Conservation (phyloP, 768 basidiomycete species). For the Termitomyces heimii region DNA sequence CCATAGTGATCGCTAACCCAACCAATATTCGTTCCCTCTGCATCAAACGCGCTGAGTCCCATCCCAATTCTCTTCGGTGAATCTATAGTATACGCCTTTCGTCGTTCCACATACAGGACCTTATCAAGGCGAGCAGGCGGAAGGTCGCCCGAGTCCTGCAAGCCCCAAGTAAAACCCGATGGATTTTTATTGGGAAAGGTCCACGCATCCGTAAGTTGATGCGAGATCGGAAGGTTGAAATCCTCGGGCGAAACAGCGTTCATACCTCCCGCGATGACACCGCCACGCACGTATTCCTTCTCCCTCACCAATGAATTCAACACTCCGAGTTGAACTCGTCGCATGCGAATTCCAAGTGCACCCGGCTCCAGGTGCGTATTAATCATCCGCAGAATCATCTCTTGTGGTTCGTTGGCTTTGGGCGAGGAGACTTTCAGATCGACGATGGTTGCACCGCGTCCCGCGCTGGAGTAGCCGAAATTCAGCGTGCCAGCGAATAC, state of each 20-base stretch:
- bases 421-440: constrained; percentile 44
- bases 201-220: constrained; percentile 60
- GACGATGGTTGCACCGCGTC: constrained; percentile 51
- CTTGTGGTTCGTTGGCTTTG: constrained; percentile 23
- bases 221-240: constrained; percentile 28
- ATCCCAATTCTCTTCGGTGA: constrained; percentile 52
- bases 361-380: constrained; percentile 77
- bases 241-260: constrained; percentile 54
- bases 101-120: constrained; percentile 48
- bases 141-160: constrained; percentile 42
- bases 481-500: constrained; percentile 42
- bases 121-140: constrained; percentile 61
- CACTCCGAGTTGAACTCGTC: constrained; percentile 47
- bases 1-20: constrained; percentile 73
- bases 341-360: constrained; percentile 30
- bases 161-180: constrained; percentile 63
- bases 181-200: constrained; percentile 34
- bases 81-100: constrained; percentile 44
- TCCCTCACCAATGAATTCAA: constrained; percentile 45
- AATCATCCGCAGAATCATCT: constrained; percentile 50
- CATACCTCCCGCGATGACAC: constrained; percentile 69
- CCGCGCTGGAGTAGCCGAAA: constrained; percentile 45
- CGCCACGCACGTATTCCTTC: constrained; percentile 43
- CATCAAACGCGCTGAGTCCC: constrained; percentile 37
- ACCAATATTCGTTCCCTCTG: constrained; percentile 18